These are phyloP conservation scores for Aspergillus sclerotiicarbonarius DNA, from an alignment of 495 filamentous ascomycete species.

Conservation along the genomic window DNA sequence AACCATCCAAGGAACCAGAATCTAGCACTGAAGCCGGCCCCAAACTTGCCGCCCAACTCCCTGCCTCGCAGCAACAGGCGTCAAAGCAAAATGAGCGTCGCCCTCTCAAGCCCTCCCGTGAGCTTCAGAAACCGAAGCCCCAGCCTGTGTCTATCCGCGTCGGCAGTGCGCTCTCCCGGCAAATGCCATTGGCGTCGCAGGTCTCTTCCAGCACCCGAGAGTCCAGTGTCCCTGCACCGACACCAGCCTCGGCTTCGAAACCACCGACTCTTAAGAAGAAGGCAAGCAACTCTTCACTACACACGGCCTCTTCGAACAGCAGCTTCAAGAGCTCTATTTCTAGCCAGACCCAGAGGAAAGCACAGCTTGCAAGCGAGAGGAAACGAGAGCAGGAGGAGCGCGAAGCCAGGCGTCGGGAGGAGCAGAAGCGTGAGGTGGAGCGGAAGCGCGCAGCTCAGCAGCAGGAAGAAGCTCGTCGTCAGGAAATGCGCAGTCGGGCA, in stretches of 20 bases:
- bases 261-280: slow-evolving; percentile 56
- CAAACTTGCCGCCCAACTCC: slow-evolving; percentile 46
- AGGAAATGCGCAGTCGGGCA: slow-evolving; percentile 46
- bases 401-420: slow-evolving; percentile 72
- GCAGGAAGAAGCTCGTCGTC: slow-evolving; percentile 48
- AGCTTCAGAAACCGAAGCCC: slow-evolving; percentile 65
- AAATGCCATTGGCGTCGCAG: slow-evolving; percentile 61
- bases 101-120: slow-evolving; percentile 69
- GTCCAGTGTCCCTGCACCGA: slow-evolving; percentile 47
- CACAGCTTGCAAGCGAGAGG: slow-evolving; percentile 66
- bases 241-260: slow-evolving; percentile 46
- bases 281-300: slow-evolving; percentile 65
- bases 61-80: slow-evolving; percentile 42
- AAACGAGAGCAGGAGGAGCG: slow-evolving; percentile 78
- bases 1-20: slow-evolving; percentile 46
- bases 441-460: slow-evolving; percentile 64
- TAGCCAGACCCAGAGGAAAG: slow-evolving; percentile 52
- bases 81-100: slow-evolving; percentile 59
- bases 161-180: slow-evolving; percentile 64
- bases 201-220: slow-evolving; percentile 61
- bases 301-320: slow-evolving; percentile 59
- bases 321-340: slow-evolving; percentile 70
- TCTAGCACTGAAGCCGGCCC: slow-evolving; percentile 32
- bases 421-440: slow-evolving; percentile 74
- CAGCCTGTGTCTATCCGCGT: slow-evolving; percentile 79